These are phyloP conservation scores for Arthrinium phaeospermum DNA, from an alignment of 2,329 filamentous ascomycete species.

Conservation along the genomic window DNA sequence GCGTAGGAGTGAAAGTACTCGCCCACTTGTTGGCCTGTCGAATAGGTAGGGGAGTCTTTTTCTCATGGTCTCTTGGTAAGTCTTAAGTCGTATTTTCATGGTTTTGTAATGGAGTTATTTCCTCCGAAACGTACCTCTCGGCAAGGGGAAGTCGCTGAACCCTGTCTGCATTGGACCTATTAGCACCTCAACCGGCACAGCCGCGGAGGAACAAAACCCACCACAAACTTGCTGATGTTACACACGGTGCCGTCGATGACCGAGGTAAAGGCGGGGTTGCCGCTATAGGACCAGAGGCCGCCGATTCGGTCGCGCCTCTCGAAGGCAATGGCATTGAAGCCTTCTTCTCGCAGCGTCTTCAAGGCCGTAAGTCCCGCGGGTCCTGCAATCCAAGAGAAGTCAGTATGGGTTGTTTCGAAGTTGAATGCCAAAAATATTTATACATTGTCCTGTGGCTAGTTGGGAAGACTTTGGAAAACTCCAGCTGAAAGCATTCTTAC, in stretches of 20 bases:
- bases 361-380: constrained; percentile 45
- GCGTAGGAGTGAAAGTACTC: constrained; percentile 30
- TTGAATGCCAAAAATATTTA: background rate
- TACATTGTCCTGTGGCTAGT: background rate
- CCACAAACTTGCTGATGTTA: constrained; percentile 39
- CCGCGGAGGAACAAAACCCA: constrained; percentile 20
- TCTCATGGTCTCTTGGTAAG: background rate
- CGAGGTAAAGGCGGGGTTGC: constrained; percentile 32
- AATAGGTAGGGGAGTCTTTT: constrained; percentile 27
- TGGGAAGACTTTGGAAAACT: too few relatives aligned
- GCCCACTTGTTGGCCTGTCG: constrained; percentile 24
- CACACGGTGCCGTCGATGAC: constrained; percentile 42
- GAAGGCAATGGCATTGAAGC: constrained; percentile 50
- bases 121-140: constrained; percentile 24
- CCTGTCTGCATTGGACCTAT: constrained; percentile 24
- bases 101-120: background rate
- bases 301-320: constrained; percentile 48
- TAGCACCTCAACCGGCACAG: background rate
- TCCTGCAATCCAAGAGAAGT: constrained; percentile 29
- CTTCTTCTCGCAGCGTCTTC: constrained; percentile 51
- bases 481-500: constrained; percentile 26
- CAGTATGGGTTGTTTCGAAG: background rate
- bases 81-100: background rate
- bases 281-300: constrained; percentile 50
- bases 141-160: constrained; percentile 31